Conservation (phyloP, 2,329 filamentous ascomycete genomes). For the Clathrospora elynae region DNA sequence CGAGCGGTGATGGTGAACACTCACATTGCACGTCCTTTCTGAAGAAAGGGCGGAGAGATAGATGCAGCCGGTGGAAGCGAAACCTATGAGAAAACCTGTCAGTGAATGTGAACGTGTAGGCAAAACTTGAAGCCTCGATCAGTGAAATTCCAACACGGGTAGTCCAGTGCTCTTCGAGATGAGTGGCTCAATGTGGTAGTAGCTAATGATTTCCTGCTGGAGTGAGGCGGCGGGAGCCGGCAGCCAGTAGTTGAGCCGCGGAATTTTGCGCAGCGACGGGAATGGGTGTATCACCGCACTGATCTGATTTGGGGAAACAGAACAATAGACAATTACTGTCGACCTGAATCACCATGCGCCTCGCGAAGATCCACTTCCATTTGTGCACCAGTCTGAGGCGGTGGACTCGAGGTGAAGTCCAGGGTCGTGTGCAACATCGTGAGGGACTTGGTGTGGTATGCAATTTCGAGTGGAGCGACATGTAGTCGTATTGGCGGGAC, state of each 20-base stretch:
- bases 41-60: conserved; percentile 24
- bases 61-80: conserved; percentile 11
- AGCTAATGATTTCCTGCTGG: conserved; percentile 3
- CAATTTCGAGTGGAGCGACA: conserved; percentile 18
- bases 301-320: no score
- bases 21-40: conserved; percentile 31
- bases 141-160: no score
- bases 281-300: no score
- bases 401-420: conserved; percentile 12
- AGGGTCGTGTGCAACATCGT: background rate
- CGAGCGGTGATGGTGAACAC: conserved; percentile 11
- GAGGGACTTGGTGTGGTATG: conserved; percentile 18
- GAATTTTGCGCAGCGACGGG: no score
- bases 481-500: conserved; percentile 13
- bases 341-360: no score
- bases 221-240: conserved; percentile 1
- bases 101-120: conserved; percentile 17
- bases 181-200: no score
- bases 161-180: no score
- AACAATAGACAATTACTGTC: no score
- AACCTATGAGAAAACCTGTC: conserved; percentile 15
- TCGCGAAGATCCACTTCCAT: conserved; percentile 3
- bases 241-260: no score
- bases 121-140: background rate
- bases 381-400: background rate